Evolutionary conservation across 345 rosid genomes (phyloP).

Genomic region (Pistacia integerrima): DNA sequence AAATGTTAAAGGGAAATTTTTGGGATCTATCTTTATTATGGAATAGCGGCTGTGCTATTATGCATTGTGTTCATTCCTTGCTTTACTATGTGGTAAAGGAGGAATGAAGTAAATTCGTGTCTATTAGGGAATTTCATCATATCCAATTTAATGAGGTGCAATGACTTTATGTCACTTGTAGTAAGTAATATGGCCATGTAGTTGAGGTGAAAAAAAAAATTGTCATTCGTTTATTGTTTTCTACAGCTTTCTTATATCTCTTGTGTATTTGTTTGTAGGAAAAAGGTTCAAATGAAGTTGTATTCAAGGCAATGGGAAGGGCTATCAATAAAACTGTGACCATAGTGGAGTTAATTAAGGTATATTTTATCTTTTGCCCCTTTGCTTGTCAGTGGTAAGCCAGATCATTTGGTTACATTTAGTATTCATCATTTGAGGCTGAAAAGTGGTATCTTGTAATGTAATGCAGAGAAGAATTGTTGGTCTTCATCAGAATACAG

Average conservation of each 20-base stretch:
- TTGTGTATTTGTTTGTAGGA: constrained; percentile 47
- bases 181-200: neutral
- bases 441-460: constrained; percentile 6
- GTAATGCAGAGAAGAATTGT: constrained; percentile 81
- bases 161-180: neutral
- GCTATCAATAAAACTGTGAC: constrained; percentile 96
- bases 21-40: neutral
- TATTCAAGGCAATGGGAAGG: constrained; percentile 97
- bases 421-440: constrained; percentile 14
- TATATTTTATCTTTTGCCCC: constrained; percentile 11
- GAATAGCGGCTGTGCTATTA: neutral
- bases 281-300: constrained; percentile 70
- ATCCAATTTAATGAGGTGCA: neutral
- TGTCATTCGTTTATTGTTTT: neutral
- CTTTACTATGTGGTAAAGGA: neutral
- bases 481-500: constrained; percentile 87
- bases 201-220: neutral
- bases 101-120: neutral
- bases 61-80: neutral
- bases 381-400: neutral
- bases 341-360: constrained; percentile 92
- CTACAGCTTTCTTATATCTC: neutral
- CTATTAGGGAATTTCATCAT: neutral
- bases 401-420: neutral
- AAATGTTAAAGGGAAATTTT: neutral